Base-by-base conservation (phyloP, 2,329 filamentous ascomycete genomes). In the Colletotrichum aenigma region DNA sequence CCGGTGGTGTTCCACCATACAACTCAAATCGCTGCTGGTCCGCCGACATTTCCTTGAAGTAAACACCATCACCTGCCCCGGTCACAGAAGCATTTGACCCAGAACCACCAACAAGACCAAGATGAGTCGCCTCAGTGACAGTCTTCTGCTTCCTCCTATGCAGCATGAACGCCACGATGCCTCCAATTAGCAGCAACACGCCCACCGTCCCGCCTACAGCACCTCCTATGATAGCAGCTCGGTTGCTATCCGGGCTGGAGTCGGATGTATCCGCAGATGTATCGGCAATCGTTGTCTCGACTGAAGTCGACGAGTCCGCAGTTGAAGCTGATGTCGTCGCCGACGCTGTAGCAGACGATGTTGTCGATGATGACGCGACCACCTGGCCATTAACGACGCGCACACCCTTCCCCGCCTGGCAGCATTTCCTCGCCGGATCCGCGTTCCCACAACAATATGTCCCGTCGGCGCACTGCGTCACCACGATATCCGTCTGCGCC, bases 391-490 rank as follows among this genome's bases (percentile, higher is more conserved):
- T 56, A 2, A 67, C 65, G 2, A 67, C 18, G 13, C 24, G 55
- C 13, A 67, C 28, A 2, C 65, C 65, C 8, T 67, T 21, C 2
- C 65, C 65, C 8, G 48, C 7, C 24, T 67, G 28, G 48, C 65
- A 67, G 21, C 65, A 67, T 48, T 67, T 67, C 48, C 48, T 52
- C 9, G 65, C 65, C 43, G 48, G 48, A 7, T 55, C 43, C 0
- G 38, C 43, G 15, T 67, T 67, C n/a, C 65, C 65, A 30, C 65
- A 67, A 15, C 65, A 67, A 15, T 56, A 67, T 16, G 65, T 56
- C 21, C 65, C 65, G 48, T 67, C 48, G 8, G 65, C 21, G 30
- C 65, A 67, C 7, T 67, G 38, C n/a, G 65, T 67, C 8, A 67
- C 65, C 43, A 56, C 28, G 7, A 67, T 48, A 8, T 67, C 43